Percentiles rank a stretch among this genome's conserved stretches.
Conservation (phyloP, 805 yeast species). For the Cephaloascus fragrans region DNA sequence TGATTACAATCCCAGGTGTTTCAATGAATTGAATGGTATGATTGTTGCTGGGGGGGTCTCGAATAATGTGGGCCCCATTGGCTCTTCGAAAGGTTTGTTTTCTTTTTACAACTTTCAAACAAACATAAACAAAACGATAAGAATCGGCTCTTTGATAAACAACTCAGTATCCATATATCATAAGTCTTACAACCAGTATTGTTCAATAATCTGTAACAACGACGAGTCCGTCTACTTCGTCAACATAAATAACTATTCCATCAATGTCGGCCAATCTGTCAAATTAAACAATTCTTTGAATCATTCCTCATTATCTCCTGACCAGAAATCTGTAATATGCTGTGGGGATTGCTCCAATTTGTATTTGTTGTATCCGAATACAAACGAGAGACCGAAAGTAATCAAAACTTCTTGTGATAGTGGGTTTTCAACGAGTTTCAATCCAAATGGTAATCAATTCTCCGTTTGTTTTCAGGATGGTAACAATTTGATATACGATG, state of each 20-base stretch:
- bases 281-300: constrained; percentile 61
- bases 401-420: constrained; percentile 57
- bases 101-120: constrained; percentile 45
- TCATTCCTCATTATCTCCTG: constrained; percentile 63
- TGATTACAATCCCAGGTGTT: constrained; percentile 63
- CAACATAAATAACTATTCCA: constrained; percentile 41
- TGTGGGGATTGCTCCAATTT: constrained; percentile 75
- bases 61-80: constrained; percentile 40
- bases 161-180: constrained; percentile 59
- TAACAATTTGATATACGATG: constrained; percentile 63
- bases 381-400: constrained; percentile 17
- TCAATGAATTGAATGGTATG: constrained; percentile 44
- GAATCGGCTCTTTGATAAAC: constrained; percentile 74
- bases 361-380: constrained; percentile 41
- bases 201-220: constrained; percentile 72
- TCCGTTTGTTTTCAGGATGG: constrained; percentile 87
- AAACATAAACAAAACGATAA: constrained; percentile 36
- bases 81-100: constrained; percentile 52
- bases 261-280: constrained; percentile 31
- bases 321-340: constrained; percentile 44
- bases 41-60: constrained; percentile 39
- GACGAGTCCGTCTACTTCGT: constrained; percentile 64
- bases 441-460: constrained; percentile 64
- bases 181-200: constrained; percentile 25
- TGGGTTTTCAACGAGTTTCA: constrained; percentile 77